These are phyloP conservation scores for Fusarium napiforme DNA, from an alignment of 2,329 filamentous ascomycete species.

Conservation along the genomic window DNA sequence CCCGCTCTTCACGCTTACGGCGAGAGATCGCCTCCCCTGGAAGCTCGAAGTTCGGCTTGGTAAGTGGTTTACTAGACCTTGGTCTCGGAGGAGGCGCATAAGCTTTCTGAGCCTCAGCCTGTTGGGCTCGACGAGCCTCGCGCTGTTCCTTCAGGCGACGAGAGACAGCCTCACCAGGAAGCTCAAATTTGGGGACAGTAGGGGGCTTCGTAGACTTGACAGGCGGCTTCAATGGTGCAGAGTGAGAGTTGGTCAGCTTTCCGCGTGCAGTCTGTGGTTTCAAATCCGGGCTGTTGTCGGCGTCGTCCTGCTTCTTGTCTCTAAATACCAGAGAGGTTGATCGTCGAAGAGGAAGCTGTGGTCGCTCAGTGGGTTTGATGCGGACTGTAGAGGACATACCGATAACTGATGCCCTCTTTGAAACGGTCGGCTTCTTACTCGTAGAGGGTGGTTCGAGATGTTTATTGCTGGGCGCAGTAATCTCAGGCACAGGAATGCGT, in stretches of 20 bases:
- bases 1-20: conserved; percentile 65
- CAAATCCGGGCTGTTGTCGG: conserved; percentile 22
- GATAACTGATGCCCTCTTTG: conserved; percentile 47
- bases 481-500: conserved; percentile 47
- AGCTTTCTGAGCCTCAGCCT: conserved; percentile 50
- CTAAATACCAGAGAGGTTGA: conserved; percentile 54
- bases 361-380: conserved; percentile 52
- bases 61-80: conserved; percentile 63
- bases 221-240: conserved; percentile 53
- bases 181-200: conserved; percentile 68
- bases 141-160: conserved; percentile 67
- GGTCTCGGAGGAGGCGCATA: conserved; percentile 56
- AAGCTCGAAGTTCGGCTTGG: conserved; percentile 69
- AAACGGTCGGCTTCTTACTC: conserved; percentile 14
- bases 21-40: conserved; percentile 70
- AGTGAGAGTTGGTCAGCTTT: conserved; percentile 30
- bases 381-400: conserved; percentile 54
- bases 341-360: conserved; percentile 55
- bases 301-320: conserved; percentile 40
- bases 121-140: conserved; percentile 61
- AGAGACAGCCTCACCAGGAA: conserved; percentile 71
- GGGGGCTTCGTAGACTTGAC: conserved; percentile 64
- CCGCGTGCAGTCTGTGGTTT: conserved; percentile 30
- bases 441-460: conserved; percentile 34
- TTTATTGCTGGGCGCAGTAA: conserved; percentile 11